Conservation (phyloP, 2,329 filamentous ascomycete genomes). For the Biscogniauxia marginata region DNA sequence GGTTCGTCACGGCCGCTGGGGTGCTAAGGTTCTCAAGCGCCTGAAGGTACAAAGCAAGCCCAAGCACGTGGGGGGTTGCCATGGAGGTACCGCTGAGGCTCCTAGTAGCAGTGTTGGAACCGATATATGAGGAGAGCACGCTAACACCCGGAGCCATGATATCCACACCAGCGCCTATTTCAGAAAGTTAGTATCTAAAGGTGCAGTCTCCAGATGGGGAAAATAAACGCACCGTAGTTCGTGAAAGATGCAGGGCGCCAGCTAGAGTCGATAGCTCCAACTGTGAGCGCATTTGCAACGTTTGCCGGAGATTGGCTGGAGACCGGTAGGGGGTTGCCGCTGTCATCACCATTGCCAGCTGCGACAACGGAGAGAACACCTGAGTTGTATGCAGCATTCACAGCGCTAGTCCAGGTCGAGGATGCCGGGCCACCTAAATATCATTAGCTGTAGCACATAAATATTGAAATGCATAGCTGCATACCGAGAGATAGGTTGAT, state of each 20-base stretch:
- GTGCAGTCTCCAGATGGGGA: background rate
- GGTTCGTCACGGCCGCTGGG: constrained; percentile 34
- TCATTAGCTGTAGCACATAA: background rate
- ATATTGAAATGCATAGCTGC: background rate
- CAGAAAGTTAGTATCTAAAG: background rate
- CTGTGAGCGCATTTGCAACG: constrained; percentile 48
- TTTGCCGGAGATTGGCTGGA: constrained; percentile 45
- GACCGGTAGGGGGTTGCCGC: constrained; percentile 25
- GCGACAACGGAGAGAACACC: constrained; percentile 55
- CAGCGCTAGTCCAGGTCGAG: constrained; percentile 48
- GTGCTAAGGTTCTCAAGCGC: constrained; percentile 41
- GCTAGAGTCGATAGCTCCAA: constrained; percentile 46
- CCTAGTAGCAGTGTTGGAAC: constrained; percentile 37
- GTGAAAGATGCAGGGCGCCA: constrained; percentile 45
- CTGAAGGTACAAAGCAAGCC: constrained; percentile 58
- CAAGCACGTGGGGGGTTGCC: constrained; percentile 60
- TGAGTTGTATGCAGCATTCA: constrained; percentile 42
- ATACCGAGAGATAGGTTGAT: constrained; percentile 32
- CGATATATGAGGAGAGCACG: constrained; percentile 43
- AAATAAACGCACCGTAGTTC: constrained; percentile 43
- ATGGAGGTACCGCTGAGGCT: constrained; percentile 61
- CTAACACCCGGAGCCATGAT: constrained; percentile 43
- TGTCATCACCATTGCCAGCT: constrained; percentile 51
- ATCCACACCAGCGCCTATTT: constrained; percentile 32
- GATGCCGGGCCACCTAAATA: constrained; percentile 39